phyloP scores from a whole-genome alignment of 2,329 filamentous ascomycete genomes.

The Hypoxylon sp. region DNA sequence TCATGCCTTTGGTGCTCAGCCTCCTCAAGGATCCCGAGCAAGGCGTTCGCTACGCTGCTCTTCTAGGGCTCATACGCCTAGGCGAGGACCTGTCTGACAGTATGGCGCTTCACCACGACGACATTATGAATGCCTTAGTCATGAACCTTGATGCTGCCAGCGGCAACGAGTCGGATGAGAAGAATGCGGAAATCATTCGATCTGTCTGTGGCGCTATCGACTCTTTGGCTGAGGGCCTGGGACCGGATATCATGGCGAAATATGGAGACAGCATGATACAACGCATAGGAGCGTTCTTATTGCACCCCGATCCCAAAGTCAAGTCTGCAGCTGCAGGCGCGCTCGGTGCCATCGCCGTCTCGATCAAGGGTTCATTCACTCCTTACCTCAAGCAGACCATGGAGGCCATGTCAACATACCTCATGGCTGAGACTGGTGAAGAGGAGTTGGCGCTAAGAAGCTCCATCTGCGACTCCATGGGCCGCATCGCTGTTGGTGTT shows the following conservation, averaged over 20 bases:
- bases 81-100: slow-evolving; percentile 95
- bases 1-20: slow-evolving; percentile 86
- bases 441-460: slow-evolving; percentile 91
- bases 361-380: slow-evolving; percentile 83
- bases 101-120: slow-evolving; percentile 84
- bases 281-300: slow-evolving; percentile 84
- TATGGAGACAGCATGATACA: slow-evolving; percentile 88
- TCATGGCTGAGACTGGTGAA: slow-evolving; percentile 86
- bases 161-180: slow-evolving; percentile 75
- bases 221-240: slow-evolving; percentile 87
- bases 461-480: slow-evolving; percentile 91
- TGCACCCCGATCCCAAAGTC: slow-evolving; percentile 86
- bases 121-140: slow-evolving; percentile 84
- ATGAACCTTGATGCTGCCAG: slow-evolving; percentile 89
- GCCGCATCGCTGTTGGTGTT: slow-evolving; percentile 90
- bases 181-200: slow-evolving; percentile 87
- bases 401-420: slow-evolving; percentile 86
- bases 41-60: slow-evolving; percentile 85
- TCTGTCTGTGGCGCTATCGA: slow-evolving; percentile 92
- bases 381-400: slow-evolving; percentile 95
- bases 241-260: slow-evolving; percentile 80
- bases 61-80: slow-evolving; percentile 88
- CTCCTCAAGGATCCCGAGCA: slow-evolving; percentile 87
- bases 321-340: slow-evolving; percentile 91
- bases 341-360: slow-evolving; percentile 88